phyloP scores from a whole-genome alignment of 2,329 filamentous ascomycete genomes.

The Aspergillus fructus region DNA sequence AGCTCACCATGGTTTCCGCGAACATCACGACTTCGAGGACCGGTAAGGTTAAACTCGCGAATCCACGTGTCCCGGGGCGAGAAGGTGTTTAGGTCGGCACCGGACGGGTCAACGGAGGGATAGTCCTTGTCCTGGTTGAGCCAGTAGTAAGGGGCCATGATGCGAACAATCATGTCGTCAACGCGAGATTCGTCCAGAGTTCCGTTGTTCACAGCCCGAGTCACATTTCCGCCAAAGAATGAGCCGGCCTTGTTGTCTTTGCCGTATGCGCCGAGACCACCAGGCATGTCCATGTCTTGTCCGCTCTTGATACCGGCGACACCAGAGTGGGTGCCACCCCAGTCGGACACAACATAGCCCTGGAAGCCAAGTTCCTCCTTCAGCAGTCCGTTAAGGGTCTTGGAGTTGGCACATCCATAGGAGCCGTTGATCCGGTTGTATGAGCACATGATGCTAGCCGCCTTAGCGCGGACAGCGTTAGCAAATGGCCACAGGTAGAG shows the following conservation, averaged over 20 bases:
- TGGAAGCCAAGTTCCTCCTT: slow-evolving; percentile 54
- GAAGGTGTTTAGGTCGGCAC: slow-evolving; percentile 11
- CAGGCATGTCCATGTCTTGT: slow-evolving; percentile 37
- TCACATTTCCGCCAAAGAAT: slow-evolving; percentile 23
- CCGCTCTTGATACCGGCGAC: slow-evolving; percentile 48
- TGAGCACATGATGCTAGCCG: slow-evolving; percentile 51
- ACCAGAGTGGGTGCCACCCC: slow-evolving; percentile 46
- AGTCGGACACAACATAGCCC: slow-evolving; percentile 48
- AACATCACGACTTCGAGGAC: slow-evolving; percentile 52
- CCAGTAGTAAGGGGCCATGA: slow-evolving; percentile 49
- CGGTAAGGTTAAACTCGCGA: slow-evolving; percentile 18
- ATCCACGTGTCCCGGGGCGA: slow-evolving; percentile 14
- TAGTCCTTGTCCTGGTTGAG: slow-evolving; percentile 44
- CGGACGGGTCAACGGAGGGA: slow-evolving; percentile 30
- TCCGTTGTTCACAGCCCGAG: slow-evolving; percentile 36
- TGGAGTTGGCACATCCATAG: slow-evolving; percentile 50
- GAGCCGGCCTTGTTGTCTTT: slow-evolving; percentile 36
- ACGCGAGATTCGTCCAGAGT: slow-evolving; percentile 41
- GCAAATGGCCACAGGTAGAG: slow-evolving; percentile 44
- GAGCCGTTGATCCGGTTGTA: slow-evolving; percentile 48
- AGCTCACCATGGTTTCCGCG: slow-evolving; percentile 65
- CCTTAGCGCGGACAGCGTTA: slow-evolving; percentile 68
- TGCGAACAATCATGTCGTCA: slow-evolving; percentile 49
- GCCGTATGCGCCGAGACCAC: slow-evolving; percentile 30
- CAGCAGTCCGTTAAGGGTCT: slow-evolving; percentile 47